phyloP scores from a whole-genome alignment of 768 basidiomycete species.

The Amanita subjunquillea region DNA sequence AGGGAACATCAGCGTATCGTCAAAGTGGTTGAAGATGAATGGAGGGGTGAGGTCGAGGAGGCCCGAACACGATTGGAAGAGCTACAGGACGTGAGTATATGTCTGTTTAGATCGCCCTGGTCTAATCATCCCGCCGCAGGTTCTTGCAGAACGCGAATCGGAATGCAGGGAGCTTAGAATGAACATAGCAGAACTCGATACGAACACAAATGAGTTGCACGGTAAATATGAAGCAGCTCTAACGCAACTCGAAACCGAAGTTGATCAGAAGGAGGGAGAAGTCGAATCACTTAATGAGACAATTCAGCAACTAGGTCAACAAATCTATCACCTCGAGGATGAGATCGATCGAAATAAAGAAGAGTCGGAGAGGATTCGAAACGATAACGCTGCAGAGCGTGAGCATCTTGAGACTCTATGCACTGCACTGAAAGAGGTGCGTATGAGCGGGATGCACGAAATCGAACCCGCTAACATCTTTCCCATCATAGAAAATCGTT shows the following conservation, averaged over 20 bases:
- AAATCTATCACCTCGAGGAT: slow-evolving; percentile 80
- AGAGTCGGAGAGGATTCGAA: slow-evolving; percentile 53
- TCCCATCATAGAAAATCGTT: slow-evolving; percentile 50
- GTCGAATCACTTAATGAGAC: slow-evolving; percentile 64
- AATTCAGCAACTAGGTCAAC: slow-evolving; percentile 71
- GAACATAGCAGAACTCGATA: slow-evolving; percentile 66
- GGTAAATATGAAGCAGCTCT: slow-evolving; percentile 67
- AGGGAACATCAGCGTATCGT: slow-evolving; percentile 66
- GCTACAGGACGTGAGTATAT: slow-evolving; percentile 49
- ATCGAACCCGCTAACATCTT: neutral
- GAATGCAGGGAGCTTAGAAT: slow-evolving; percentile 70
- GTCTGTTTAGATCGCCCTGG: neutral
- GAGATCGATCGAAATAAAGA: slow-evolving; percentile 71
- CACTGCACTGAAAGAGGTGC: slow-evolving; percentile 72
- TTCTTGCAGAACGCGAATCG: slow-evolving; percentile 67
- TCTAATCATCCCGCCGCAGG: slow-evolving; percentile 26
- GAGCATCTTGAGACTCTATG: slow-evolving; percentile 60
- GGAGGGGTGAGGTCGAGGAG: slow-evolving; percentile 83
- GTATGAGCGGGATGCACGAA: slow-evolving; percentile 9
- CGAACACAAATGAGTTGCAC: slow-evolving; percentile 59
- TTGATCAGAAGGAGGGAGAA: slow-evolving; percentile 73
- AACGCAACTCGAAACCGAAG: slow-evolving; percentile 67
- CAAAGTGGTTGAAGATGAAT: slow-evolving; percentile 69
- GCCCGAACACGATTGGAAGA: slow-evolving; percentile 72
- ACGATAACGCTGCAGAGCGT: slow-evolving; percentile 66